Evolutionary conservation across 73 alveolate species (phyloP).

Genomic region (Stentor coeruleus): DNA sequence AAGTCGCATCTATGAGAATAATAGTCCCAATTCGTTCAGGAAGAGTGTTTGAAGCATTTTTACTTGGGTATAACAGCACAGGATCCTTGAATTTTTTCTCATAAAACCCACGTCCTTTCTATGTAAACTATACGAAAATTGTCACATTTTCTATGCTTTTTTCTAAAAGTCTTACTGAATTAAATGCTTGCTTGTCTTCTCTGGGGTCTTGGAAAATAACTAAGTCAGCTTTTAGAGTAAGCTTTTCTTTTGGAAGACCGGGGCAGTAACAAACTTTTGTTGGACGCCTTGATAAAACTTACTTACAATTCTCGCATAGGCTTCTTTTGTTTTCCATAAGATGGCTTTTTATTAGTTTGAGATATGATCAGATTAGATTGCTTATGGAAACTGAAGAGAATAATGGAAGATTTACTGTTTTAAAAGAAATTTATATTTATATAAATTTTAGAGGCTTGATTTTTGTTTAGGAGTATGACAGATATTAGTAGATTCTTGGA

Average conservation of each 20-base stretch:
- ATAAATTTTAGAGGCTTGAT: no score
- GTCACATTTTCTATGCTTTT: not conserved
- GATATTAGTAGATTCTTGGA: no score
- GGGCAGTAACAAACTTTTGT: not conserved
- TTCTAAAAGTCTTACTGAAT: not conserved
- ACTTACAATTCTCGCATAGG: no score
- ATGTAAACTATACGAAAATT: not conserved
- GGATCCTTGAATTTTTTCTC: not conserved
- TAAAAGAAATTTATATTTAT: no score
- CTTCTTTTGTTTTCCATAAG: no score
- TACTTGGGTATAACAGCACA: not conserved
- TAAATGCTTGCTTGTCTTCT: not conserved
- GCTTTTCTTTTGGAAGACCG: not conserved
- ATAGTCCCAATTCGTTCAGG: not conserved
- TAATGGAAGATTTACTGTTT: no score
- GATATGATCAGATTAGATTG: no score
- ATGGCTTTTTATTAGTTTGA: no score
- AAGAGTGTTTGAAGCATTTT: not conserved
- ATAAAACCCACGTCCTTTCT: not conserved
- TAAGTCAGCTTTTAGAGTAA: not conserved
- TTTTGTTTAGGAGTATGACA: no score
- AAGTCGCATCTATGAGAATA: not conserved
- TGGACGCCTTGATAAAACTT: not conserved
- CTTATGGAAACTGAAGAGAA: no score
- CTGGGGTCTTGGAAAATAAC: not conserved